phyloP scores from a whole-genome alignment of 495 filamentous ascomycete genomes.

The Pseudomonodictys pantanalensis region DNA sequence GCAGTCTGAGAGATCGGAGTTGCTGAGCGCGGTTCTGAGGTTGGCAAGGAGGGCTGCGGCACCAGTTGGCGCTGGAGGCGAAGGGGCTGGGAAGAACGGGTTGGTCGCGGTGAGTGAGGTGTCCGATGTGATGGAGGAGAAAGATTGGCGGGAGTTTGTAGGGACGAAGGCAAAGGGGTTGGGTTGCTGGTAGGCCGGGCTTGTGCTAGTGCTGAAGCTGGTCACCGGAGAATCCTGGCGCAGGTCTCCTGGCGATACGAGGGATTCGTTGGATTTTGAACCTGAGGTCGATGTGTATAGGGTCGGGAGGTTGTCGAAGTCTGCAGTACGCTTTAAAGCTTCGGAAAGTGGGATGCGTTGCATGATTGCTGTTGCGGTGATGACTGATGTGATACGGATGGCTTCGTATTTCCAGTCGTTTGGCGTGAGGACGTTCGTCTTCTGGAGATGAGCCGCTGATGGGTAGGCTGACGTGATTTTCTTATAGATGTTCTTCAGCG shows the following conservation, averaged over 20 bases:
- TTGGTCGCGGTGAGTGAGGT: background rate
- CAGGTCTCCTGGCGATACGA: constrained; percentile 18
- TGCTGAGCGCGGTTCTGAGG: constrained; percentile 17
- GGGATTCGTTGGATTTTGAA: constrained; percentile 22
- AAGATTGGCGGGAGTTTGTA: background rate
- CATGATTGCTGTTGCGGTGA: constrained; percentile 35
- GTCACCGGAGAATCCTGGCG: constrained; percentile 25
- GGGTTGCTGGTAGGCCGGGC: background rate
- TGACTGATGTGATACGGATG: constrained; percentile 21
- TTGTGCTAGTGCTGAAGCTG: constrained; percentile 10
- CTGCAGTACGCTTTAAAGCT: constrained; percentile 35
- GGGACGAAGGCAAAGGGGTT: background rate
- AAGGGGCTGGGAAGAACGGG: background rate
- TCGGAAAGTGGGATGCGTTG: constrained; percentile 42
- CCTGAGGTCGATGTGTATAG: background rate
- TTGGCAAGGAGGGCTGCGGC: constrained; percentile 3
- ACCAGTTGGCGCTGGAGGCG: background rate
- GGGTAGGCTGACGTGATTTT: constrained; percentile 14
- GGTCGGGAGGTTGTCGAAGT: background rate
- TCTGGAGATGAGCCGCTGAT: constrained; percentile 1
- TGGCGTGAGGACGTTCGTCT: constrained; percentile 7
- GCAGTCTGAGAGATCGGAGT: constrained; percentile 22
- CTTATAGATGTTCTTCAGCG: constrained; percentile 20
- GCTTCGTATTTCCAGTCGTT: constrained; percentile 38
- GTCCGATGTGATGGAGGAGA: background rate